phyloP scores from a whole-genome alignment of 495 filamentous ascomycete genomes.

The Penicillium cosmopolitanum region DNA sequence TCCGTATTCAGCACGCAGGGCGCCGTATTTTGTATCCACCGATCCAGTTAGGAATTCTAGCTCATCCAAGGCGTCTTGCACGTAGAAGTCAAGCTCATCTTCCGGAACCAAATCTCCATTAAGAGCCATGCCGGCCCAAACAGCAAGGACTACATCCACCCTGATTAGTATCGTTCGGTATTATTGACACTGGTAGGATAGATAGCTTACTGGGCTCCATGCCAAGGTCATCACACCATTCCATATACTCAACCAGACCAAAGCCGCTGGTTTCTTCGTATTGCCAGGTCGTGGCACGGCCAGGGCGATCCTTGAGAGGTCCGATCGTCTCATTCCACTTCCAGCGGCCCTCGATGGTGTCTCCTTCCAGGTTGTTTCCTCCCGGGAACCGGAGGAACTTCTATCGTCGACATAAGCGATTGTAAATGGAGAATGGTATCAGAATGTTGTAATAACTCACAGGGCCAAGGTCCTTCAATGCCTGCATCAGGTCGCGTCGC shows the following conservation, averaged over 20 bases:
- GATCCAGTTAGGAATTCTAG: constrained; percentile 55
- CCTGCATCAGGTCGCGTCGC: constrained; percentile 61
- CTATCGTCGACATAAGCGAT: constrained; percentile 26
- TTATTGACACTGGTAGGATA: background rate
- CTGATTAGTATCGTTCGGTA: background rate
- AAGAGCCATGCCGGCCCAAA: constrained; percentile 64
- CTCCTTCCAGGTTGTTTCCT: constrained; percentile 68
- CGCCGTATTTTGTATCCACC: constrained; percentile 43
- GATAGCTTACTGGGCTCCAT: constrained; percentile 52
- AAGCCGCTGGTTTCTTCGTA: constrained; percentile 63
- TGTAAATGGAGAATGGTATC: background rate
- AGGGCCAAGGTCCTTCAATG: constrained; percentile 51
- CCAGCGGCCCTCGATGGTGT: constrained; percentile 57
- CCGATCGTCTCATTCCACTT: constrained; percentile 73
- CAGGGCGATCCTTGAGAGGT: constrained; percentile 63
- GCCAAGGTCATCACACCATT: constrained; percentile 66
- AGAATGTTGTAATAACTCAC: constrained; percentile 13
- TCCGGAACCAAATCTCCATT: constrained; percentile 48
- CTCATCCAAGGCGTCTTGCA: constrained; percentile 66
- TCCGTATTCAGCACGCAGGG: constrained; percentile 49
- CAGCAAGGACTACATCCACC: constrained; percentile 47
- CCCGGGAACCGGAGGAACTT: constrained; percentile 67
- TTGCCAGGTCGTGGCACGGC: constrained; percentile 62
- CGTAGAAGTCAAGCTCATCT: constrained; percentile 35
- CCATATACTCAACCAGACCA: constrained; percentile 63